Evolutionary conservation across 2,329 filamentous ascomycete genomes (phyloP).

Genomic region (Cladosporium sp.): DNA sequence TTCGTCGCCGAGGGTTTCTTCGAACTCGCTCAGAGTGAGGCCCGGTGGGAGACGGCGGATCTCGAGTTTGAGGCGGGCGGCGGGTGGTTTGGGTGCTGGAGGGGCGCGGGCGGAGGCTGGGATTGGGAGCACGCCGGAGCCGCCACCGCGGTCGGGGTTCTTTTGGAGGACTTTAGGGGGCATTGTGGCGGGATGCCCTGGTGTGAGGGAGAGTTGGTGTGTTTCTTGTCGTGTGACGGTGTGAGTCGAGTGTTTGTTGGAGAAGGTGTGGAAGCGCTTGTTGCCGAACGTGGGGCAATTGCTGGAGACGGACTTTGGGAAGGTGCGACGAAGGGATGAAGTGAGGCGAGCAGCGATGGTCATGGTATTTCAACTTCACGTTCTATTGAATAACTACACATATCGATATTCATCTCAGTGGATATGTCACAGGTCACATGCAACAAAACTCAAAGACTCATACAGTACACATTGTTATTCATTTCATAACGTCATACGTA

Average conservation of each 20-base stretch:
- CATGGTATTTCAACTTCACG: neutral
- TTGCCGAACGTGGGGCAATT: constrained; percentile 7
- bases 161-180: constrained; percentile 39
- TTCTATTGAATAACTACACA: neutral
- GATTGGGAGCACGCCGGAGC: constrained; percentile 35
- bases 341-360: constrained; percentile 2
- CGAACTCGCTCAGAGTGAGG: constrained; percentile 78
- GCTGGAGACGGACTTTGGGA: constrained; percentile 10
- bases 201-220: neutral
- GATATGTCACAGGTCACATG: neutral
- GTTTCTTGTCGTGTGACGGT: constrained; percentile 2
- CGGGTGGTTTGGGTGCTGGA: constrained; percentile 44
- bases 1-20: constrained; percentile 69
- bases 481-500: constrained; percentile 26
- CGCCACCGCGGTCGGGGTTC: constrained; percentile 28
- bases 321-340: neutral
- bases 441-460: constrained; percentile 15
- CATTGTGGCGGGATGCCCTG: constrained; percentile 27
- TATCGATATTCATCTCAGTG: neutral
- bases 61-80: constrained; percentile 77
- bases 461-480: constrained; percentile 17
- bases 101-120: constrained; percentile 35
- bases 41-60: constrained; percentile 84
- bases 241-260: constrained; percentile 10
- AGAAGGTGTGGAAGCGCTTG: neutral